Evolutionary conservation across 345 rosid genomes (phyloP), one percentile per base, ranked within the genome.

Genomic region (Physaria fendleri): DNA sequence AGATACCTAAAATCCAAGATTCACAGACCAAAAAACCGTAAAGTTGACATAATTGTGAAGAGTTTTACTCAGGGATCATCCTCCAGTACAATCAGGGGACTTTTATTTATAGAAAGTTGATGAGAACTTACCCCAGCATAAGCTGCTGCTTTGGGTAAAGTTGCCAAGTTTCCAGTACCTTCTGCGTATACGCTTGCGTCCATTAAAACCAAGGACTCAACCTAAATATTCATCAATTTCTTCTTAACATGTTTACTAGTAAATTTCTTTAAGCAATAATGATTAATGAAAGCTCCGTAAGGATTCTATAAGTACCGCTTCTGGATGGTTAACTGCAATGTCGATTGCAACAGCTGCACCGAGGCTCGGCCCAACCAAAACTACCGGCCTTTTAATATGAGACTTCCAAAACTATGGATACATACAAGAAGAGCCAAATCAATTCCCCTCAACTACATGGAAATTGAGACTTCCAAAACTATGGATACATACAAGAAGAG

Each of bases 341-440:
- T 93, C 99, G 32, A 85, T 72, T 35, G 91, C 99, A 13, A 85
- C 79, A 57, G 97, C 95, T 70, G 99, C 97, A 53, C 99, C 97
- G 41, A 93, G 95, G 77, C 97, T 88, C 7, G 99, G 91, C 35
- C 97, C 95, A 54, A 89, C 89, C 78, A 93, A 74, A 48, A 78
- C 83, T 73, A 89, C 78, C 4, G 95, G 97, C 78, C 75, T 81
- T 70, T 70, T 72, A 53, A 88, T 93, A 77, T 93, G 68, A 39
- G 86, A 71, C 74, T 76, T 85, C 97, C 97, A 93, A 61, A 93
- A 68, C 99, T 89, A 73, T 20, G 40, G 14, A 51, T 18, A 52
- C 59, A 71, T 17, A 63, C 21, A 61, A 61, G 30, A 18, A 33
- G 16, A 43, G 29, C 0, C 20, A 43, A 50, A 35, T 56, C 56